These are phyloP conservation scores for Pichia nakasei DNA, from an alignment of 805 yeast genomes.

Conservation along the genomic window DNA sequence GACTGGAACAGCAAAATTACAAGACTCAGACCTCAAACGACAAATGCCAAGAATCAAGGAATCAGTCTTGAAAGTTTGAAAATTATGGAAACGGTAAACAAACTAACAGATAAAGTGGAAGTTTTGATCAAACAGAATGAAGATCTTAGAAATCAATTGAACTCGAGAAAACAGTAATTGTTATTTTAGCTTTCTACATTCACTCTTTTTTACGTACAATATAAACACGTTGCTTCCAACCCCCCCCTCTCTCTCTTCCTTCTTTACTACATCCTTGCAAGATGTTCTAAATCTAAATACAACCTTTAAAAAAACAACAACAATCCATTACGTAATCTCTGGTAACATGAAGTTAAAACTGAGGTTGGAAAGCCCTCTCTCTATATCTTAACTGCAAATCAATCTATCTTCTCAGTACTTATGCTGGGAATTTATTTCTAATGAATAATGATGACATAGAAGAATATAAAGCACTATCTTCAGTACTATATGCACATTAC, in stretches of 20 bases:
- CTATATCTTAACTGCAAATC: too few species aligned
- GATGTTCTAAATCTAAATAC: too few species aligned
- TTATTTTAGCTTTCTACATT: background rate
- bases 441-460: background rate
- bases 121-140: constrained; percentile 25
- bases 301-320: too few species aligned
- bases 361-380: too few species aligned
- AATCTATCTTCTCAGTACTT: too few species aligned
- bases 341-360: background rate
- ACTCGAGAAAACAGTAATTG: background rate
- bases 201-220: too few species aligned
- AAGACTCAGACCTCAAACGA: constrained; percentile 49
- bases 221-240: too few species aligned
- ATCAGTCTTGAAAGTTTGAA: constrained; percentile 58
- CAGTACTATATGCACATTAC: constrained; percentile 25
- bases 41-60: constrained; percentile 43
- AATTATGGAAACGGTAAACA: constrained; percentile 43
- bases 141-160: constrained; percentile 12
- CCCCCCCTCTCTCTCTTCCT: too few species aligned
- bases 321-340: too few species aligned
- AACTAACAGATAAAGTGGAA: constrained; percentile 33
- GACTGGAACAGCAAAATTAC: constrained; percentile 46
- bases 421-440: too few species aligned
- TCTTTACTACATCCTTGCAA: too few species aligned
- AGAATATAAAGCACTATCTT: constrained; percentile 25